Evolutionary conservation across 441 rosid species (phyloP).

Genomic region (Macaranga tanarius): DNA sequence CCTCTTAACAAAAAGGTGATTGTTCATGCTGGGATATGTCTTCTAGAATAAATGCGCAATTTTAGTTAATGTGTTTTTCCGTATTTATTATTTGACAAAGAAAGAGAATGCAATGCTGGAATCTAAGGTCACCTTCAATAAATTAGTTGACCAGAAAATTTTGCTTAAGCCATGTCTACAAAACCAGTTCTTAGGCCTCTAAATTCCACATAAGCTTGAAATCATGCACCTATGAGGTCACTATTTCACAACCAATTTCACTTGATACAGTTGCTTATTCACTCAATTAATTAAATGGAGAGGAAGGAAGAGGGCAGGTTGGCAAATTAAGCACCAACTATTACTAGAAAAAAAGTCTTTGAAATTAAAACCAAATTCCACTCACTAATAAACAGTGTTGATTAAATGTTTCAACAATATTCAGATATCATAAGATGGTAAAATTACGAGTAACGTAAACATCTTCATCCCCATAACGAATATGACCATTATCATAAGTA

Average conservation of each 20-base stretch:
- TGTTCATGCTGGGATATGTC: neutral
- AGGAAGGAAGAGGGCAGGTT: neutral
- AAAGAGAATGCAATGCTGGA: neutral
- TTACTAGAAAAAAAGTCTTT: neutral
- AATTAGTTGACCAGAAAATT: neutral
- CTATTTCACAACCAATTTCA: neutral
- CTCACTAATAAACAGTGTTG: neutral
- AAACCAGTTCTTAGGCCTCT: neutral
- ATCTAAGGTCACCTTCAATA: neutral
- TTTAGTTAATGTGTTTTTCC: neutral
- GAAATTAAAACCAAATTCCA: neutral
- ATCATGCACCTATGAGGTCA: neutral
- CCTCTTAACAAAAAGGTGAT: neutral
- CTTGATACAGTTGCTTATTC: neutral
- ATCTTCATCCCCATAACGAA: neutral
- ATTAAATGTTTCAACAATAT: neutral
- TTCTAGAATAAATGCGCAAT: neutral
- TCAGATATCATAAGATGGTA: neutral
- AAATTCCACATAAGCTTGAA: neutral
- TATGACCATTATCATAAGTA: neutral
- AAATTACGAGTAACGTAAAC: neutral
- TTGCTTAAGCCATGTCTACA: neutral
- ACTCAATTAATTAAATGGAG: neutral
- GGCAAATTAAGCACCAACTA: neutral
- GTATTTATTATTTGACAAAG: neutral